Evolutionary conservation across 768 basidiomycete genomes (phyloP).

Genomic region (Mycena vulgaris): DNA sequence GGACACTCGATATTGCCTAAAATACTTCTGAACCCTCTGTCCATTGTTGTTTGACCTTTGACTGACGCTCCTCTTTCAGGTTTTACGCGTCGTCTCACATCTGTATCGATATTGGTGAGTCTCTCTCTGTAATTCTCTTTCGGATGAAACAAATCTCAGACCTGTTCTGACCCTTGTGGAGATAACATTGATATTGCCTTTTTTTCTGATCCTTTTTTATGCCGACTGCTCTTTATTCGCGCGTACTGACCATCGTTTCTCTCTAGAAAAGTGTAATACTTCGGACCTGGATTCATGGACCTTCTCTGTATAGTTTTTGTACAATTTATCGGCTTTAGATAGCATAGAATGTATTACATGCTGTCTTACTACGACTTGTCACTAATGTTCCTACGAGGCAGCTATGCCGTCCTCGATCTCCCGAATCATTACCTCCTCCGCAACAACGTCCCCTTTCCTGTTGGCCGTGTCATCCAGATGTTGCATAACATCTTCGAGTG

Average conservation of each 20-base stretch:
- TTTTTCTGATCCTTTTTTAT: constrained; percentile 21
- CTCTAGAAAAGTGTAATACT: constrained; percentile 26
- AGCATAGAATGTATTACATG: constrained; percentile 9
- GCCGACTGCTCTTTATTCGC: background rate
- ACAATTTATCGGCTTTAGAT: too few species aligned
- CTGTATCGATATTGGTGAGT: constrained; percentile 32
- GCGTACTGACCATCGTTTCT: constrained; percentile 15
- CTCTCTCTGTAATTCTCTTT: background rate
- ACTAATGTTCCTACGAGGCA: too few species aligned
- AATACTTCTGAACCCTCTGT: constrained; percentile 54
- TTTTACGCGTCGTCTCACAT: constrained; percentile 42
- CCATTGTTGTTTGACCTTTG: background rate
- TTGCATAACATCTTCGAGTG: constrained; percentile 12
- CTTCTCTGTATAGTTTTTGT: constrained; percentile 8
- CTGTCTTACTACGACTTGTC: background rate
- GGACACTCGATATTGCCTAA: constrained; percentile 74
- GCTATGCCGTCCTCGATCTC: background rate
- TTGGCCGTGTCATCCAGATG: constrained; percentile 21
- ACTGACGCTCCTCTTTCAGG: constrained; percentile 20
- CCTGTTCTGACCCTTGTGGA: constrained; percentile 38
- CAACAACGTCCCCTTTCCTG: constrained; percentile 15
- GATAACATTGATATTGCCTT: constrained; percentile 37
- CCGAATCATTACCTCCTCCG: constrained; percentile 11
- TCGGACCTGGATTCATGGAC: constrained; percentile 15
- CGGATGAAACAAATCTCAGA: constrained; percentile 39